A percentile compares a stretch with the other conserved stretches of the same genome.
Evolutionary conservation across 768 basidiomycete species (phyloP).

Genomic region (Ramaria sp.): DNA sequence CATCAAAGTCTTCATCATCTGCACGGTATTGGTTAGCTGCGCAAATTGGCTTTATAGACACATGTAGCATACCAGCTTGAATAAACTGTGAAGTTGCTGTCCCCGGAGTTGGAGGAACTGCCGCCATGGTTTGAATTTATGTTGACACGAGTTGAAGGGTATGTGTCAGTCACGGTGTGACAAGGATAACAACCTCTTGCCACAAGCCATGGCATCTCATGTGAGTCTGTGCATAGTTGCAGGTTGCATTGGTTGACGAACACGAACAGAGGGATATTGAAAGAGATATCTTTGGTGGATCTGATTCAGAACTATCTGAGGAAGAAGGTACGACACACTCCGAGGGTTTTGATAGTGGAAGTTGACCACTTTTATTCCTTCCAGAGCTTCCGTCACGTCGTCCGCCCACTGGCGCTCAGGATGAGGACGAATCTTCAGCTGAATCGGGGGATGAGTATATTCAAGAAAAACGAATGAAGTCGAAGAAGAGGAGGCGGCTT

Average conservation of each 20-base stretch:
- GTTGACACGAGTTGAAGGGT: not conserved
- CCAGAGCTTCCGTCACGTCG: constrained; percentile 8
- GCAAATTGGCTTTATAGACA: not conserved
- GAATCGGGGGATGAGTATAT: constrained; percentile 48
- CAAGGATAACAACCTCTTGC: not conserved
- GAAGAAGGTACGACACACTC: constrained; percentile 32
- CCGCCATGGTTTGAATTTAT: not conserved
- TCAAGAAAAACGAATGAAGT: constrained; percentile 19
- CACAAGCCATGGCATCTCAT: constrained; percentile 1
- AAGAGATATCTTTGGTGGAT: constrained; percentile 73
- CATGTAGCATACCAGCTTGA: constrained; percentile 49
- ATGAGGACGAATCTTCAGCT: constrained; percentile 28
- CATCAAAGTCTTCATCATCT: constrained; percentile 77
- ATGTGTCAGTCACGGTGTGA: not conserved
- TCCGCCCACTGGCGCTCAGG: constrained; percentile 21
- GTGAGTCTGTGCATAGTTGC: not conserved
- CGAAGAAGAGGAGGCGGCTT: constrained; percentile 21
- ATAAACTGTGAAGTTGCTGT: constrained; percentile 52
- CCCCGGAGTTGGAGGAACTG: not conserved
- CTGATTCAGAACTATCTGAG: constrained; percentile 74
- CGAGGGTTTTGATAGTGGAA: not conserved
- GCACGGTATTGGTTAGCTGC: not conserved
- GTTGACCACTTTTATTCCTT: not conserved
- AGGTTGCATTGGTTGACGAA: not conserved
- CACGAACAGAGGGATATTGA: constrained; percentile 29